These are phyloP conservation scores for Aspergillus sp. DNA, from an alignment of 2,329 filamentous ascomycete genomes.

Conservation along the genomic window DNA sequence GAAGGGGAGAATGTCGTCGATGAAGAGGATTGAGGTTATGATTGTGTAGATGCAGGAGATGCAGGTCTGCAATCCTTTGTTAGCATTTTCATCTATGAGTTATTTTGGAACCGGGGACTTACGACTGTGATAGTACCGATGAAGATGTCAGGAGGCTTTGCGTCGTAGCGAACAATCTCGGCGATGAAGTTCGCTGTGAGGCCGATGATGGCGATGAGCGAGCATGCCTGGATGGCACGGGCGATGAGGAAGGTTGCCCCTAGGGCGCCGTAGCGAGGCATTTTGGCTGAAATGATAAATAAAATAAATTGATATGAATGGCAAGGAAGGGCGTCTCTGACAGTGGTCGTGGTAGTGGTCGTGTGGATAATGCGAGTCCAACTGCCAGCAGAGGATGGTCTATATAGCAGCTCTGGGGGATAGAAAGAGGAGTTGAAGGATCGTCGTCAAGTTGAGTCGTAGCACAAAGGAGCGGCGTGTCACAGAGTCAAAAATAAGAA, in stretches of 20 bases:
- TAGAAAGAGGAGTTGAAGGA: not conserved
- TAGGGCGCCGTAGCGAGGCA: constrained; percentile 62
- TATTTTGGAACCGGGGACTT: constrained; percentile 42
- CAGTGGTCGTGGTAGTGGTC: not conserved
- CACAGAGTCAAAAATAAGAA: not conserved
- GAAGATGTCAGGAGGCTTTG: constrained; percentile 68
- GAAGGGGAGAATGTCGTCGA: constrained; percentile 73
- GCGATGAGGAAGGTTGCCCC: constrained; percentile 76
- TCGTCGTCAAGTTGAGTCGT: not conserved
- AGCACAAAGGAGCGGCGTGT: not conserved
- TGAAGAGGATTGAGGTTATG: constrained; percentile 79
- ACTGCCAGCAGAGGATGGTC: constrained; percentile 6
- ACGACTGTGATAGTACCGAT: constrained; percentile 79
- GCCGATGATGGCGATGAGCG: constrained; percentile 75
- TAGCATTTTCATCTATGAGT: constrained; percentile 10
- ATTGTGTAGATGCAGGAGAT: constrained; percentile 76
- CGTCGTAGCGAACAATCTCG: constrained; percentile 66
- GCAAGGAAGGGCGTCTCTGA: not conserved
- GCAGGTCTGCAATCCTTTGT: constrained; percentile 58
- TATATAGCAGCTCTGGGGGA: not conserved
- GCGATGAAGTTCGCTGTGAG: constrained; percentile 80
- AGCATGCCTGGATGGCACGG: constrained; percentile 68
- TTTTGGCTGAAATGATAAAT: constrained; percentile 14
- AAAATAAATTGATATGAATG: not conserved
- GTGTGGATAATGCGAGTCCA: not conserved